Conservation (phyloP, 75 land plant genomes). For the Ceratopteris richardii region DNA sequence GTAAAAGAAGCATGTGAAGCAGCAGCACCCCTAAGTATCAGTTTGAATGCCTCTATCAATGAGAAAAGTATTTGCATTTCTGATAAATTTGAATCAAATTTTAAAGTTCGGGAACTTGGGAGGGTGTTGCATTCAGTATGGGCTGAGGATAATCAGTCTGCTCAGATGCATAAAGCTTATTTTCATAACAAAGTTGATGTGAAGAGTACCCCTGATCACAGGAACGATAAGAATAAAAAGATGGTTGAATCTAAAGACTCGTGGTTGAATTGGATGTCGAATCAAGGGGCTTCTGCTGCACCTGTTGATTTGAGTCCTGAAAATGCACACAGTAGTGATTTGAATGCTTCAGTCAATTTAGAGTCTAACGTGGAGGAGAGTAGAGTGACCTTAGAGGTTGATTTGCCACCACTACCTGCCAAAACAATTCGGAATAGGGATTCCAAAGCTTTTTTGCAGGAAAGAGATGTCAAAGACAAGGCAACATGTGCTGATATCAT, state of each 20-base stretch:
- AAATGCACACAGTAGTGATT: not conserved
- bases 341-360: not conserved
- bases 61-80: slow-evolving; percentile 7
- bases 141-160: slow-evolving; percentile 35
- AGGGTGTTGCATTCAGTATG: slow-evolving; percentile 44
- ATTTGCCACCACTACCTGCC: not conserved
- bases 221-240: slow-evolving; percentile 21
- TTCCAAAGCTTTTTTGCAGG: not conserved
- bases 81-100: slow-evolving; percentile 22
- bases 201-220: slow-evolving; percentile 12
- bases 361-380: not conserved
- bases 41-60: slow-evolving; percentile 10
- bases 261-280: too few species aligned
- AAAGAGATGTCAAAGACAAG: not conserved
- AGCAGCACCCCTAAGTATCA: not conserved
- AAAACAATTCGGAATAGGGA: not conserved
- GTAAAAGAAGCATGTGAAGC: slow-evolving; percentile 2
- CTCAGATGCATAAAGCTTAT: slow-evolving; percentile 19
- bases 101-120: slow-evolving; percentile 59
- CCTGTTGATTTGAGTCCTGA: slow-evolving; percentile 45
- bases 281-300: slow-evolving; percentile 25
- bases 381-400: slow-evolving; percentile 1
- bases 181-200: slow-evolving; percentile 18
- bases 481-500: not conserved
- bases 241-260: too few species aligned